Percentiles rank a stretch among this genome's conserved stretches.
These are phyloP conservation scores for Botrytis tulipae DNA, from an alignment of 2,329 filamentous ascomycete genomes.

Conservation along the genomic window DNA sequence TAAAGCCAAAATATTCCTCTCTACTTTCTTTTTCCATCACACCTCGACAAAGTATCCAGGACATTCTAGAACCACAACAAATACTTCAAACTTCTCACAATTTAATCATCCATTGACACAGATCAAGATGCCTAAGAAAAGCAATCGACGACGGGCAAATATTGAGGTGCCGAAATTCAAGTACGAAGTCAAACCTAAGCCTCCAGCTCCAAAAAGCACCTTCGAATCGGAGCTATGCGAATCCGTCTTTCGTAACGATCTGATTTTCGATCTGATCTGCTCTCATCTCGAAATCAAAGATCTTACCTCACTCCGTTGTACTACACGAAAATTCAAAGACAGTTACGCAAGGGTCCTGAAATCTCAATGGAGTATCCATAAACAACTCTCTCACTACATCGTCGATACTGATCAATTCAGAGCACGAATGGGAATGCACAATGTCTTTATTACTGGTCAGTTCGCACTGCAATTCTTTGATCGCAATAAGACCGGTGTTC, in stretches of 20 bases:
- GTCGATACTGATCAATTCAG: neutral
- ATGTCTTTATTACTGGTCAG: neutral
- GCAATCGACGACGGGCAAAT: too few species aligned
- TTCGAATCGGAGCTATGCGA: neutral
- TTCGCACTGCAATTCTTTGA: neutral
- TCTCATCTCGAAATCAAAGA: neutral
- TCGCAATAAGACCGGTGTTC: neutral
- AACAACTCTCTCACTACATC: neutral
- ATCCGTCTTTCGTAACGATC: neutral
- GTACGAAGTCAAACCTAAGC: neutral
- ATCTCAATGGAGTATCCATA: neutral
- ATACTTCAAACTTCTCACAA: neutral
- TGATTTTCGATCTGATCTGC: neutral
- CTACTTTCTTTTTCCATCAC: neutral
- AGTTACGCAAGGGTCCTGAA: neutral
- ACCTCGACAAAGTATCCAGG: neutral
- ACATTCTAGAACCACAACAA: neutral
- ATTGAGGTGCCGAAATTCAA: neutral
- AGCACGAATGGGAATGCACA: neutral
- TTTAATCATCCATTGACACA: neutral
- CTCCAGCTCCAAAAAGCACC: neutral
- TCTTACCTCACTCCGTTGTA: neutral
- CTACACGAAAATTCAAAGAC: neutral
- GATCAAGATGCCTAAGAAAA: neutral
- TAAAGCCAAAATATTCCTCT: neutral